Percentiles rank a stretch among this genome's conserved stretches.
These are phyloP conservation scores for Neopestalotiopsis sp. DNA, from an alignment of 2,329 filamentous ascomycete genomes.

Conservation along the genomic window DNA sequence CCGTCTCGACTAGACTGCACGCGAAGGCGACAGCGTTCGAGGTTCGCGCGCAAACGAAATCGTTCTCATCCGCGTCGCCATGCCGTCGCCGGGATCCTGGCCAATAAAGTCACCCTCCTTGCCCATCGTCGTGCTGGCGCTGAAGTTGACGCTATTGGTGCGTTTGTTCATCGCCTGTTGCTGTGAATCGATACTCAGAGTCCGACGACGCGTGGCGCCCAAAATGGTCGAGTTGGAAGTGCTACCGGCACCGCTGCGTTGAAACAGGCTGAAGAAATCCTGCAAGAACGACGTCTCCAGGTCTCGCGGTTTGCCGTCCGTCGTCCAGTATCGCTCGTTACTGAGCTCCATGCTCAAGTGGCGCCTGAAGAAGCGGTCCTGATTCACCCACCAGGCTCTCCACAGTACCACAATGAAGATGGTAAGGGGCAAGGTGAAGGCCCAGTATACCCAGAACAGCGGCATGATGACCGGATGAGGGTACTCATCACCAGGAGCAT, in stretches of 20 bases:
- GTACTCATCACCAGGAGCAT: constrained; percentile 33
- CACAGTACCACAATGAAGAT: constrained; percentile 47
- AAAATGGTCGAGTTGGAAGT: constrained; percentile 31
- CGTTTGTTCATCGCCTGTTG: constrained; percentile 18
- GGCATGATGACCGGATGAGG: constrained; percentile 42
- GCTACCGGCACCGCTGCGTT: constrained; percentile 29
- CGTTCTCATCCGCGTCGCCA: constrained; percentile 22
- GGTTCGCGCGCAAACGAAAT: constrained; percentile 26
- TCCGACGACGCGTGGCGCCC: constrained; percentile 22
- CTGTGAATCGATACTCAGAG: constrained; percentile 13
- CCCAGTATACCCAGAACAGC: constrained; percentile 54
- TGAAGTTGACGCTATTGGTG: constrained; percentile 8
- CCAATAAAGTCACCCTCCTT: constrained; percentile 23
- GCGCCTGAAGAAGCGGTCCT: constrained; percentile 51
- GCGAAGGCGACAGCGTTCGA: constrained; percentile 1
- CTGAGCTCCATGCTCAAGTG: constrained; percentile 53
- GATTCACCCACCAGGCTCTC: constrained; percentile 54
- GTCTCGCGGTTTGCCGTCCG: constrained; percentile 46
- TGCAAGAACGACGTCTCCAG: constrained; percentile 48
- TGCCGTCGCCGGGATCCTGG: constrained; percentile 20
- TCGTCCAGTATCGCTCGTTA: constrained; percentile 54
- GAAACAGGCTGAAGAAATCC: constrained; percentile 46
- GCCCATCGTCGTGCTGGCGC: constrained; percentile 22
- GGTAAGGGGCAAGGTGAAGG: constrained; percentile 48
- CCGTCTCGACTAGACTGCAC: neutral